Percentiles rank a stretch among this genome's conserved stretches.
Conservation (phyloP, 2,329 filamentous ascomycete species). For the Colletotrichum sidae region DNA sequence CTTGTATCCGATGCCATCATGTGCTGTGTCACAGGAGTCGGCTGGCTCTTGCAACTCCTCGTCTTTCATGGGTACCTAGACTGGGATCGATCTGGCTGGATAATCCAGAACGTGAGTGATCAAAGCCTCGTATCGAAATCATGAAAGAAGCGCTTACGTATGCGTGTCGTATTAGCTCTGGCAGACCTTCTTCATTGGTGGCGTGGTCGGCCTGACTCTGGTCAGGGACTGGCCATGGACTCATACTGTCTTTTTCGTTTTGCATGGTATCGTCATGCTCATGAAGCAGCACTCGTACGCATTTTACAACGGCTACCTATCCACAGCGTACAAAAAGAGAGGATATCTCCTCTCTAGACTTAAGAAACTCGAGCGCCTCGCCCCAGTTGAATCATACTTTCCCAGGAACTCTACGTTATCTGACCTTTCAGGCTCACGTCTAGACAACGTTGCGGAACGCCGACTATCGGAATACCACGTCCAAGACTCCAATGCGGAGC, state of each 20-base stretch:
- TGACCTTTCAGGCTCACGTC: conserved; percentile 58
- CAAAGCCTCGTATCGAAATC: not conserved
- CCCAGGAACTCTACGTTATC: conserved; percentile 54
- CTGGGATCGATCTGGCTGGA: conserved; percentile 78
- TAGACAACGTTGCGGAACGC: conserved; percentile 52
- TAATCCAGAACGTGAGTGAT: conserved; percentile 72
- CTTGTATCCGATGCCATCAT: conserved; percentile 76
- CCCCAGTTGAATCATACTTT: conserved; percentile 58
- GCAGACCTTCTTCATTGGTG: conserved; percentile 73
- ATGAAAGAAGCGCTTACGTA: not conserved
- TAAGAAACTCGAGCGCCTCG: conserved; percentile 66
- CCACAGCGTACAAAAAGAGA: conserved; percentile 66
- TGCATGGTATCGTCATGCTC: conserved; percentile 79
- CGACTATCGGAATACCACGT: conserved; percentile 52
- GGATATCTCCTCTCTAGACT: conserved; percentile 59
- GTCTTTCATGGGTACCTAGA: conserved; percentile 69
- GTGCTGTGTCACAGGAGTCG: conserved; percentile 73
- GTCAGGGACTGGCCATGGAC: conserved; percentile 86
- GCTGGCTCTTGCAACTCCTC: conserved; percentile 72
- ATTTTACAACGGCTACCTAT: conserved; percentile 82
- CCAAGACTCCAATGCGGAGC: conserved; percentile 53
- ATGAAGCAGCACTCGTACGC: conserved; percentile 89
- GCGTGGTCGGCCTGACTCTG: conserved; percentile 73
- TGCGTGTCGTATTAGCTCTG: conserved; percentile 62
- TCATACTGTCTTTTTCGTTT: conserved; percentile 80